These are phyloP conservation scores for Pythium volutum DNA, from an alignment of 352 stramenopile genomes.

Conservation along the genomic window DNA sequence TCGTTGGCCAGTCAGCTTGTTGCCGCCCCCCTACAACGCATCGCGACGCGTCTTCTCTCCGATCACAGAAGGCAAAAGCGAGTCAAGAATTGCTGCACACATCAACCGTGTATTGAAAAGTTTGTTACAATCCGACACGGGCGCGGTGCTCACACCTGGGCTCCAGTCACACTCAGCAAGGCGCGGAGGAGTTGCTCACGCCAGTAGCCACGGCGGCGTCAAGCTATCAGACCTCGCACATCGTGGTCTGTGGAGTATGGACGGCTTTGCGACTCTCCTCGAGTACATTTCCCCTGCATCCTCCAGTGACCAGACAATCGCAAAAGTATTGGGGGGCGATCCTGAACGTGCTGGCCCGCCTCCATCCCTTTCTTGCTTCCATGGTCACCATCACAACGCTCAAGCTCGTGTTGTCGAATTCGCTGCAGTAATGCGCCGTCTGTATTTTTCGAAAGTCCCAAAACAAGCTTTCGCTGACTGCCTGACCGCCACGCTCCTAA, in stretches of 20 bases:
- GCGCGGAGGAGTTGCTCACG: conserved; percentile 5
- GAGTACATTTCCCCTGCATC: conserved; percentile 26
- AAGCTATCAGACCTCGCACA: conserved; percentile 24
- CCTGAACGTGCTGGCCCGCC: conserved; percentile 6
- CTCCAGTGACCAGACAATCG: conserved; percentile 16
- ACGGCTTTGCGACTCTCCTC: conserved; percentile 20
- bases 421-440: neutral
- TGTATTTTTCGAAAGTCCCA: neutral
- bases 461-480: conserved; percentile 6
- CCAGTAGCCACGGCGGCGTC: conserved; percentile 10
- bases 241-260: conserved; percentile 19
- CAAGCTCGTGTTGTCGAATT: neutral
- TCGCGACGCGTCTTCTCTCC: conserved; percentile 1
- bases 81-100: conserved; percentile 4
- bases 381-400: neutral
- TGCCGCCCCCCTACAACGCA: neutral
- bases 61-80: conserved; percentile 1
- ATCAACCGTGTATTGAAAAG: neutral
- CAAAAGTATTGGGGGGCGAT: conserved; percentile 19
- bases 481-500: conserved; percentile 2
- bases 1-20: neutral
- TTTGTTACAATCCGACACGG: neutral
- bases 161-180: conserved; percentile 14
- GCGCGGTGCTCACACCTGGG: neutral
- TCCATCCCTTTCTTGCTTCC: conserved; percentile 14